phyloP scores from a whole-genome alignment of 2,329 filamentous ascomycete species.

The Paraphaeosphaeria minitans region DNA sequence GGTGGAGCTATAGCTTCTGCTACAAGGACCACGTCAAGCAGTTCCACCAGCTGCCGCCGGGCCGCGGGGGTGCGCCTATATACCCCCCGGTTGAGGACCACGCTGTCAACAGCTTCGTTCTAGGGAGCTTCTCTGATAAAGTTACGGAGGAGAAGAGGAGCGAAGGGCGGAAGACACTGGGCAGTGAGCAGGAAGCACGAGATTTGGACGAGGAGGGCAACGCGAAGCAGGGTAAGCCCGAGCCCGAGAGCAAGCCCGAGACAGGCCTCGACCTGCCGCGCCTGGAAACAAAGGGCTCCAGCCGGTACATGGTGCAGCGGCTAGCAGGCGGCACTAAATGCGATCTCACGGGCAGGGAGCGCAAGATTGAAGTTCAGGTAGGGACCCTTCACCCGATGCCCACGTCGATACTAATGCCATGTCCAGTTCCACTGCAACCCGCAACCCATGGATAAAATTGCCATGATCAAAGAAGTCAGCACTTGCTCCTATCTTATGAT shows the following conservation, averaged over 20 bases:
- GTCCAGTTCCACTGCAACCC: slow-evolving; percentile 75
- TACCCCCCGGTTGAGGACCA: slow-evolving; percentile 79
- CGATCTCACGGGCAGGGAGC: slow-evolving; percentile 80
- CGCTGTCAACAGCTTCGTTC: slow-evolving; percentile 73
- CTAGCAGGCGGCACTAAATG: slow-evolving; percentile 80
- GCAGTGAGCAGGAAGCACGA: slow-evolving; percentile 37
- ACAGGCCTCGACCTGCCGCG: slow-evolving; percentile 58
- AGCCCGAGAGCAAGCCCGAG: slow-evolving; percentile 19
- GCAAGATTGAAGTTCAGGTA: slow-evolving; percentile 81
- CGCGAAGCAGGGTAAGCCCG: slow-evolving; percentile 16
- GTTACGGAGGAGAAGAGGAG: slow-evolving; percentile 24
- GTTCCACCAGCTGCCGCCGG: slow-evolving; percentile 80
- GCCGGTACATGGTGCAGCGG: slow-evolving; percentile 83
- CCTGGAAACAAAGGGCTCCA: slow-evolving; percentile 80
- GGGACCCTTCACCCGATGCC: slow-evolving; percentile 9
- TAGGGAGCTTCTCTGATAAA: slow-evolving; percentile 65
- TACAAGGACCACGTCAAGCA: slow-evolving; percentile 86
- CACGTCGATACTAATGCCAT: slow-evolving; percentile 12
- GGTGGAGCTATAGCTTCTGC: slow-evolving; percentile 97
- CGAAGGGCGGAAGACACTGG: slow-evolving; percentile 36
- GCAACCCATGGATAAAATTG: slow-evolving; percentile 75
- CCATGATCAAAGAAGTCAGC: slow-evolving; percentile 89
- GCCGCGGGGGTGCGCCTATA: slow-evolving; percentile 68
- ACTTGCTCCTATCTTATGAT: slow-evolving; percentile 95
- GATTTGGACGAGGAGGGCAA: slow-evolving; percentile 39